Evolutionary conservation across 805 yeast species (phyloP).

Genomic region (Ogataea thermomethanolica): DNA sequence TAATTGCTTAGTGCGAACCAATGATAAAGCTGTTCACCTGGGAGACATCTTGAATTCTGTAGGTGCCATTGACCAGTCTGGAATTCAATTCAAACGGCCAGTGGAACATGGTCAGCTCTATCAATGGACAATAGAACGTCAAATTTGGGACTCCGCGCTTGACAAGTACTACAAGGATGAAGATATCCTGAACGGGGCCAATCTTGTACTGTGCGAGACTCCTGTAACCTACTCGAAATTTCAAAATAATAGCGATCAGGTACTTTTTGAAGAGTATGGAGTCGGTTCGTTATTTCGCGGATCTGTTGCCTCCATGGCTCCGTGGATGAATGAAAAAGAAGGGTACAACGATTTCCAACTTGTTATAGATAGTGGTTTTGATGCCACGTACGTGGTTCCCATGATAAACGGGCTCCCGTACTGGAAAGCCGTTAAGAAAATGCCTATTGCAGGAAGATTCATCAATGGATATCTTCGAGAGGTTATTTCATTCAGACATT

Average conservation of each 20-base stretch:
- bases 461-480: constrained; percentile 82
- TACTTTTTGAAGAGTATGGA: constrained; percentile 90
- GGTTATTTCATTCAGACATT: constrained; percentile 83
- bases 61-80: constrained; percentile 65
- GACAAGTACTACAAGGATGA: constrained; percentile 35
- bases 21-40: constrained; percentile 67
- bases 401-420: constrained; percentile 72
- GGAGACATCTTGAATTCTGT: constrained; percentile 47
- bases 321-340: constrained; percentile 46
- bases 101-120: constrained; percentile 83
- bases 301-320: constrained; percentile 56
- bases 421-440: constrained; percentile 71
- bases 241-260: constrained; percentile 83
- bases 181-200: constrained; percentile 46
- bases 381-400: constrained; percentile 84
- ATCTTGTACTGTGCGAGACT: constrained; percentile 72
- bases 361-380: constrained; percentile 85
- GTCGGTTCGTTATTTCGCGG: constrained; percentile 68
- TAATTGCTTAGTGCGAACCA: constrained; percentile 71
- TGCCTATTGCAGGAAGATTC: constrained; percentile 85
- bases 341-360: constrained; percentile 56
- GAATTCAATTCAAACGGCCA: constrained; percentile 74
- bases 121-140: constrained; percentile 88
- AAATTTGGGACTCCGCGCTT: constrained; percentile 84
- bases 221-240: constrained; percentile 80